Conservation (phyloP, 164 flowering plant genomes). For the Magnolia kwangsiensis region DNA sequence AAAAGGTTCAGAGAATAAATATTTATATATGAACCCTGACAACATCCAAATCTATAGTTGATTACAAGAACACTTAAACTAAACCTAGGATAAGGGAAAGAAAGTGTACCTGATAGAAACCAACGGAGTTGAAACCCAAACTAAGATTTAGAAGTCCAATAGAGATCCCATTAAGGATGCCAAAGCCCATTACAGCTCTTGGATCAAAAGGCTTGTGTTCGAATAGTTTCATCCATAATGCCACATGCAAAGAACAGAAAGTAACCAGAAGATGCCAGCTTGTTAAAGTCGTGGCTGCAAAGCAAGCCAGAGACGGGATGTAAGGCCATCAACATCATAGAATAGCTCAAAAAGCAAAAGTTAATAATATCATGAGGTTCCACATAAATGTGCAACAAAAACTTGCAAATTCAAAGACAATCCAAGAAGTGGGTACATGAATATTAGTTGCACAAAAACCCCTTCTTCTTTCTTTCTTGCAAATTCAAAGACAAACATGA, state of each 20-base stretch:
- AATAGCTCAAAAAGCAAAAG: background rate
- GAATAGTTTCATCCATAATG: constrained; percentile 77
- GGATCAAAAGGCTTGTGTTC: constrained; percentile 93
- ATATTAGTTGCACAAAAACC: too few relatives aligned
- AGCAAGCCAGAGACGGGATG: background rate
- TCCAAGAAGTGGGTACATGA: too few relatives aligned
- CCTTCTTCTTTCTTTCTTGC: too few relatives aligned
- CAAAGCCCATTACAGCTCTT: constrained; percentile 84
- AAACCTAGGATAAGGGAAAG: background rate
- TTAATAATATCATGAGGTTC: background rate
- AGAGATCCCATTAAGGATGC: constrained; percentile 86
- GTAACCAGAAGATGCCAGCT: constrained; percentile 99
- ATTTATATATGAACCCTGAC: too few relatives aligned
- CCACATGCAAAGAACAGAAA: constrained; percentile 91
- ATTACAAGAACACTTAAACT: too few relatives aligned
- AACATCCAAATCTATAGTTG: too few relatives aligned
- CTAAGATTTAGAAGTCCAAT: constrained; percentile 90
- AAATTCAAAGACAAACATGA: too few relatives aligned
- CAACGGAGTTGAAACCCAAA: constrained; percentile 94
- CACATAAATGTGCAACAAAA: too few relatives aligned
- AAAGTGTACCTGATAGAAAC: constrained; percentile 78
- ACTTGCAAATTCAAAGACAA: too few relatives aligned
- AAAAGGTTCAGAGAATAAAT: too few relatives aligned
- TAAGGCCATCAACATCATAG: background rate
- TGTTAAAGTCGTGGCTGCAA: constrained; percentile 89